phyloP scores from a whole-genome alignment of 805 yeast species.

The Candida peoriensis region DNA sequence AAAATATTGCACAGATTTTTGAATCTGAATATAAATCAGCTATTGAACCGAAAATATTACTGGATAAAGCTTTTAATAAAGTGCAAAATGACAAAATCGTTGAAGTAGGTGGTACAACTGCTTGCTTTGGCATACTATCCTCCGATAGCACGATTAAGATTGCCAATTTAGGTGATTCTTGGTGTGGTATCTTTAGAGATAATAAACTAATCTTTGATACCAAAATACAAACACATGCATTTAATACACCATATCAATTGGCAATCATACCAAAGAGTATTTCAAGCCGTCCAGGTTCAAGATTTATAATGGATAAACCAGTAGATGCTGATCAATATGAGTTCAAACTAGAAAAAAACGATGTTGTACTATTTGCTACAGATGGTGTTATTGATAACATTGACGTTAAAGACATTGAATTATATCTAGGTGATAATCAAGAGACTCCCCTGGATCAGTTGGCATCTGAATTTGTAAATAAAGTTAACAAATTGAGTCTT shows the following conservation, averaged over 20 bases:
- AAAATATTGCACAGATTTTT: constrained; percentile 38
- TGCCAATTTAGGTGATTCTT: constrained; percentile 90
- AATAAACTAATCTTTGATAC: constrained; percentile 60
- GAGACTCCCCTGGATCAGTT: constrained; percentile 37
- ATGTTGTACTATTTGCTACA: constrained; percentile 79
- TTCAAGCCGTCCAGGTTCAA: constrained; percentile 42
- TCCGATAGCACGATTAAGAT: constrained; percentile 51
- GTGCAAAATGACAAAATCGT: constrained; percentile 53
- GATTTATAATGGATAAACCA: constrained; percentile 71
- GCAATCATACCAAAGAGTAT: constrained; percentile 73
- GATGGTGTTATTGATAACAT: constrained; percentile 94
- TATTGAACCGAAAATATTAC: constrained; percentile 33
- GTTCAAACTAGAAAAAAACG: constrained; percentile 64
- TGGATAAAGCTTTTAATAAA: constrained; percentile 50
- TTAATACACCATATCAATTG: constrained; percentile 89
- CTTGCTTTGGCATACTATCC: constrained; percentile 73
- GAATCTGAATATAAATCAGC: constrained; percentile 7
- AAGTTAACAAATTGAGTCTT: constrained; percentile 64
- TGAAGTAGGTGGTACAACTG: constrained; percentile 91
- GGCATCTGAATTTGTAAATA: constrained; percentile 52
- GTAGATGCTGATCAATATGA: constrained; percentile 58
- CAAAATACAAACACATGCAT: constrained; percentile 74
- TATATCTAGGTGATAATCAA: constrained; percentile 53
- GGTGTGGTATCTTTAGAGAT: constrained; percentile 82
- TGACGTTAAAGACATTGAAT: constrained; percentile 62